Evolutionary conservation across 2,329 filamentous ascomycete species (phyloP).

Genomic region (Proliferodiscus dingleyae): DNA sequence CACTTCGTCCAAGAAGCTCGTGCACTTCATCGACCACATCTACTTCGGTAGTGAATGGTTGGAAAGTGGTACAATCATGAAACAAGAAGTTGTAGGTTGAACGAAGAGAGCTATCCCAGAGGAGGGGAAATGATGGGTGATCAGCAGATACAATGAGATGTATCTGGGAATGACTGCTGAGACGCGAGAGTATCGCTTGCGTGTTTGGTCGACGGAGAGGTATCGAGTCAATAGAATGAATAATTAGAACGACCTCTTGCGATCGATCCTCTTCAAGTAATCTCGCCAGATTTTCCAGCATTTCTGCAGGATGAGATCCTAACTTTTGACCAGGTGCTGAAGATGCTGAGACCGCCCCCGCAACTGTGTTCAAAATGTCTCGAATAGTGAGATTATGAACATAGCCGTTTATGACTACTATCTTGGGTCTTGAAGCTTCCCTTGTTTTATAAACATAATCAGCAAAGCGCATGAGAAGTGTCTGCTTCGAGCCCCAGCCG

Average conservation of each 20-base stretch:
- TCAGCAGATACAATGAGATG: conserved; percentile 77
- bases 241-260: conserved; percentile 57
- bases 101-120: conserved; percentile 86
- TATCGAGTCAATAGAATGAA: conserved; percentile 83
- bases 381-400: conserved; percentile 59
- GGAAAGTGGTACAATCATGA: conserved; percentile 91
- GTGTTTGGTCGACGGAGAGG: conserved; percentile 65
- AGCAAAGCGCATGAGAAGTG: conserved; percentile 70
- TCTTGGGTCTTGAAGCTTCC: conserved; percentile 40
- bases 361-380: conserved; percentile 66
- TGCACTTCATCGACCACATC: conserved; percentile 90
- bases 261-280: conserved; percentile 49
- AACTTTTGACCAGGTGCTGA: conserved; percentile 39
- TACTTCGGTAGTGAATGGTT: conserved; percentile 65
- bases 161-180: conserved; percentile 70
- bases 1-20: conserved; percentile 75
- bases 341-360: conserved; percentile 50
- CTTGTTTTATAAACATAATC: conserved; percentile 54
- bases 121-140: conserved; percentile 77
- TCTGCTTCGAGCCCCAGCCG: conserved; percentile 85
- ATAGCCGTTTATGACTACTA: conserved; percentile 87
- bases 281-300: conserved; percentile 61
- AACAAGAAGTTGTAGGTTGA: conserved; percentile 82
- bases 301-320: conserved; percentile 52
- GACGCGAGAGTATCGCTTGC: conserved; percentile 69